Evolutionary conservation across 2,329 filamentous ascomycete species (phyloP).

Genomic region (Cladosporium colombiae): DNA sequence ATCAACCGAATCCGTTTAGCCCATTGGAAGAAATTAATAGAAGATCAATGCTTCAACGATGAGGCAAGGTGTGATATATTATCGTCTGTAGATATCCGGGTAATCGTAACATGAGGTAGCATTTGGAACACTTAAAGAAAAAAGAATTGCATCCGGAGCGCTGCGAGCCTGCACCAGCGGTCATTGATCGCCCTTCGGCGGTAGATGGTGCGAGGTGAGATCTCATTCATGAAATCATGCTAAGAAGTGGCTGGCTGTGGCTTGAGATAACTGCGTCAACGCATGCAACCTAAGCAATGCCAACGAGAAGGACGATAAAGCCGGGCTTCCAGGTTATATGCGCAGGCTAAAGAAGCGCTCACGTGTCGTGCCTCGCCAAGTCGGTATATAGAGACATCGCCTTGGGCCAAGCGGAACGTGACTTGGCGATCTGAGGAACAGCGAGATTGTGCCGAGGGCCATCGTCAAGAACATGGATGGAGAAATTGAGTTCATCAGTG

Average conservation of each 20-base stretch:
- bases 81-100: neutral
- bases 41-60: neutral
- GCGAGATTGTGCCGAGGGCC: neutral
- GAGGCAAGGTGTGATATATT: neutral
- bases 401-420: neutral
- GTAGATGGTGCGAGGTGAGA: neutral
- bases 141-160: neutral
- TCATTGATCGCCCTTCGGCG: neutral
- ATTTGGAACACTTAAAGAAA: neutral
- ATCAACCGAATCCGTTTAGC: neutral
- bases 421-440: slow-evolving; percentile 4
- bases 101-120: neutral
- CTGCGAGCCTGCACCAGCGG: neutral
- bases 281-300: slow-evolving; percentile 7
- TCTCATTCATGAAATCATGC: neutral
- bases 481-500: neutral
- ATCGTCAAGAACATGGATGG: neutral
- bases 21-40: neutral
- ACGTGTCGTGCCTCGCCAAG: slow-evolving; percentile 8
- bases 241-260: neutral
- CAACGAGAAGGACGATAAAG: neutral
- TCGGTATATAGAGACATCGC: slow-evolving; percentile 11
- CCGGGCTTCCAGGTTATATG: neutral
- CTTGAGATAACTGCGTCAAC: neutral
- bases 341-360: neutral